Base-by-base conservation (phyloP, 108 stramenopile genomes). In the Cyclotella choctawhatcheeana region DNA sequence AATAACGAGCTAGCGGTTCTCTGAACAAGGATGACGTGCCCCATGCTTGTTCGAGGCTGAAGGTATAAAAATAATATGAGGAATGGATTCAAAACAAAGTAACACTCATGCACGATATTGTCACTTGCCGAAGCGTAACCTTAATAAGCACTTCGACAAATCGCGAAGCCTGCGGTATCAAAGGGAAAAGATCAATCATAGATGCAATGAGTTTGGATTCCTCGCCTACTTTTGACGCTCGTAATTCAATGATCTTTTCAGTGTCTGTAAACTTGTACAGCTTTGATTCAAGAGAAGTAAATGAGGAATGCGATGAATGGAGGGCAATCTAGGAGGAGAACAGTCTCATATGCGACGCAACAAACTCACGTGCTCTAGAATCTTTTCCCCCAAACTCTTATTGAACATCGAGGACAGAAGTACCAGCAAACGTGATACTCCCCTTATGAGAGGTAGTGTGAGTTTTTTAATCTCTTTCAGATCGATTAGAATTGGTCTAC, bases 131-230 rank as follows among this genome's bases (percentile, higher is more conserved):
- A 12, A 22, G 17, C 0, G 86, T 86, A 27, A 84, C 87, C 64
- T 87, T 91, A 29, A 92, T 88, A 45, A 95, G 64, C 10, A 87
- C 87, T 56, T 95, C 94, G n/a, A 95, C 90, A 64, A 93, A 93
- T 10, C 85, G 71, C 4, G 88, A 84, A 10, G 90, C 85, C 31
- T 87, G 81, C 0, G 94, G 92, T 26, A 95, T 70, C 43, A 87
- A 58, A 0, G 82, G 51, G 75, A 95, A 95, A 18, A 93, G 69
- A 34, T 82, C 82, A 34, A 95, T 76, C 21, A 95, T 83, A 24
- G 85, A 85, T 14, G 92, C 89, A 24, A 92, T 92, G 25, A 95
- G 87, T 37, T 82, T 64, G 5, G 90, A 86, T 52, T 90, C 92
- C 32, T 93, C 85, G 8, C 92, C 94, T 17, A 74, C 61, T 29